phyloP scores from a whole-genome alignment of 2,329 filamentous ascomycete species.

The Venturia asperata region DNA sequence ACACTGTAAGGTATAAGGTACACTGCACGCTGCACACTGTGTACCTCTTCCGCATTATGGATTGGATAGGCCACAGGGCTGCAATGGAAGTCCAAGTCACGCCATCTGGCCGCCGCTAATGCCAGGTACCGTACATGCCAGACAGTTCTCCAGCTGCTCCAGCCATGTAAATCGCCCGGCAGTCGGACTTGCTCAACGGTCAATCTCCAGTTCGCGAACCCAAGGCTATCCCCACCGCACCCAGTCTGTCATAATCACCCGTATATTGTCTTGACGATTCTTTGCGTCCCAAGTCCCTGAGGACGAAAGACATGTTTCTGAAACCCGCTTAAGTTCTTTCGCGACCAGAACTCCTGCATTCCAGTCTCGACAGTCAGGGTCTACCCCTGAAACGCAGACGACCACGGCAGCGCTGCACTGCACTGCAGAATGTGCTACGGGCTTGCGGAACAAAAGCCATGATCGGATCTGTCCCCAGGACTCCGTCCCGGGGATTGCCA shows the following conservation, averaged over 20 bases:
- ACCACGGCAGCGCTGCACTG: background rate
- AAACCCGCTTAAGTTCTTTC: background rate
- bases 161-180: no score
- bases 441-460: conserved; percentile 8
- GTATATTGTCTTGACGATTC: background rate
- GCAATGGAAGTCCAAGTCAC: no score
- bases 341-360: background rate
- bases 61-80: background rate
- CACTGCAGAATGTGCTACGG: background rate
- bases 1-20: no score
- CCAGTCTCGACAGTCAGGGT: background rate
- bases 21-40: no score
- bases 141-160: no score
- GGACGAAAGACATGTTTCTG: background rate
- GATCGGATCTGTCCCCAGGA: background rate
- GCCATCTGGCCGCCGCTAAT: background rate
- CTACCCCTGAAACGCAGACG: background rate
- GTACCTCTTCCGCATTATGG: no score
- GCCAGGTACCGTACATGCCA: conserved; percentile 6
- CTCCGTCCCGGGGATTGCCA: background rate
- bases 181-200: background rate
- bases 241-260: background rate
- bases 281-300: background rate
- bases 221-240: background rate
- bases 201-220: background rate